Percentiles rank a stretch among this genome's conserved stretches.
Evolutionary conservation across 345 rosid species (phyloP).

Genomic region (Heritiera fomes): DNA sequence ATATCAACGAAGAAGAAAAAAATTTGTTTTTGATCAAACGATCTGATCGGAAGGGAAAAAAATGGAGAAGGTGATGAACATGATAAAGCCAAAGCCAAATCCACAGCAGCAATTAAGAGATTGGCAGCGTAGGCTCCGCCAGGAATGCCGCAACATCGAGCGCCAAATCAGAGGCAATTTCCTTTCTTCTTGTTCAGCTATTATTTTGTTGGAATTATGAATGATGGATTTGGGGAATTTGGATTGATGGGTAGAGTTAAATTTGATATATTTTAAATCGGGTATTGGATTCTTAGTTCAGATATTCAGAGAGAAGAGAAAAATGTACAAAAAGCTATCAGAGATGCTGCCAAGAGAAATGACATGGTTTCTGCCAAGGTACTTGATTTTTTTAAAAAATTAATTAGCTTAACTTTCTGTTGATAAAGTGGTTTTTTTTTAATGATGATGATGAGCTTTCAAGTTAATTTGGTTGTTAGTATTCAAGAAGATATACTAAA

Average conservation of each 20-base stretch:
- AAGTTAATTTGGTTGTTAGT: background rate
- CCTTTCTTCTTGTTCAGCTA: background rate
- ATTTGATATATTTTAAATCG: background rate
- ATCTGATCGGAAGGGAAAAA: background rate
- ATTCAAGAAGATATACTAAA: background rate
- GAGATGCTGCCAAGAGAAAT: constrained; percentile 85
- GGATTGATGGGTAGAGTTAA: constrained; percentile 11
- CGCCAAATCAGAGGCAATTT: constrained; percentile 83
- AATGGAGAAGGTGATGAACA: constrained; percentile 83
- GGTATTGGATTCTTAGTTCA: constrained; percentile 32
- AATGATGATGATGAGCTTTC: background rate
- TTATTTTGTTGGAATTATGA: constrained; percentile 4
- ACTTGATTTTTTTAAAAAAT: background rate
- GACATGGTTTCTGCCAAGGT: constrained; percentile 96
- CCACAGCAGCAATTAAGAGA: constrained; percentile 81
- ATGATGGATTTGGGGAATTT: background rate
- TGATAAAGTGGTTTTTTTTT: background rate
- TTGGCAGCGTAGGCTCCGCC: constrained; percentile 94
- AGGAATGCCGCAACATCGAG: constrained; percentile 84
- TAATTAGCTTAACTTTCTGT: background rate
- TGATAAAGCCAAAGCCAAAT: constrained; percentile 78
- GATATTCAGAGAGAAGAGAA: constrained; percentile 92
- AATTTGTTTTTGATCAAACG: background rate
- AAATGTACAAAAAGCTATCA: constrained; percentile 84
- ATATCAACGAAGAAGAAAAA: background rate